These are phyloP conservation scores for Pseudogymnoascus sp. DNA, from an alignment of 2,329 filamentous ascomycete genomes.

Conservation along the genomic window DNA sequence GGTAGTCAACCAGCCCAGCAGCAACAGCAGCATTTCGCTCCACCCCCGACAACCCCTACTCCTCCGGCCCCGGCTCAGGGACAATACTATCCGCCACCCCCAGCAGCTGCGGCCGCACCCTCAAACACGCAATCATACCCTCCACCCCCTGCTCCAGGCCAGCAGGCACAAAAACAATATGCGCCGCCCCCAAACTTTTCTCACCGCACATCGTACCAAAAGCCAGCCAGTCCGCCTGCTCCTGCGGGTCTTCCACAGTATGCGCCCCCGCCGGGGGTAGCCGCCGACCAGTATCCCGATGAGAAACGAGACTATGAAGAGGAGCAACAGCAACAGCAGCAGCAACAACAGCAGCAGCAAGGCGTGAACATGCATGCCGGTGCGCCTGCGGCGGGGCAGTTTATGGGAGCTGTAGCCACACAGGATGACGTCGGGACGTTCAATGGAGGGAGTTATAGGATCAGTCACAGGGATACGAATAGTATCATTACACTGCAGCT, in stretches of 20 bases:
- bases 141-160: background rate
- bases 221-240: slow-evolving; percentile 17
- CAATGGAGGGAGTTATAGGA: slow-evolving; percentile 89
- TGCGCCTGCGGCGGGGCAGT: slow-evolving; percentile 40
- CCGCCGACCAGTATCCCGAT: background rate
- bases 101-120: background rate
- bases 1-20: slow-evolving; percentile 20
- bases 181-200: slow-evolving; percentile 25
- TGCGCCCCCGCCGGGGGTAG: background rate
- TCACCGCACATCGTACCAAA: slow-evolving; percentile 29
- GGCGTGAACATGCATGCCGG: slow-evolving; percentile 32
- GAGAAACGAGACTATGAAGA: slow-evolving; percentile 4
- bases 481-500: slow-evolving; percentile 83
- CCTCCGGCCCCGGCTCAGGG: slow-evolving; percentile 22
- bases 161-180: slow-evolving; percentile 17
- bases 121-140: slow-evolving; percentile 5
- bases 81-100: slow-evolving; percentile 19
- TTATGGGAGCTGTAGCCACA: slow-evolving; percentile 54
- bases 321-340: background rate
- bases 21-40: slow-evolving; percentile 21
- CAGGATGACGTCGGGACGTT: slow-evolving; percentile 91
- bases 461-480: slow-evolving; percentile 87
- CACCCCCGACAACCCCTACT: slow-evolving; percentile 26
- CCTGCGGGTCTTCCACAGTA: slow-evolving; percentile 8
- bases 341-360: slow-evolving; percentile 4